Conservation (phyloP, 768 basidiomycete genomes). For the Naganishia vishniacii region DNA sequence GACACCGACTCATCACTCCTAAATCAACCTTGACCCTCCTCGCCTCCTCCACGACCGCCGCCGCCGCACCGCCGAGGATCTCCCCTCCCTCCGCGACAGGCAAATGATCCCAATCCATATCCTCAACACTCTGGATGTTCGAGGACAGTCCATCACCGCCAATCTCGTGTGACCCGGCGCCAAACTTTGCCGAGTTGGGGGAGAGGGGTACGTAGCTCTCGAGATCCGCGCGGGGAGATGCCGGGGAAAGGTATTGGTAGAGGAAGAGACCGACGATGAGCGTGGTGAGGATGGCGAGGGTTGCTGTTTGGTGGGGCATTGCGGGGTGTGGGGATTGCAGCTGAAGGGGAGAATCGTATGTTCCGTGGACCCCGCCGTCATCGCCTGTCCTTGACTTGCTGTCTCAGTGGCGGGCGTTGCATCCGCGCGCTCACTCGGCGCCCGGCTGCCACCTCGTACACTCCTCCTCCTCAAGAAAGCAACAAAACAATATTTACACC, state of each 20-base stretch:
- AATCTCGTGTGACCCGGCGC: no score
- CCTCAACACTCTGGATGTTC: slow-evolving; percentile 3
- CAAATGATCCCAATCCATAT: slow-evolving; percentile 11
- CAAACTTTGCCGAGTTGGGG: slow-evolving; percentile 16
- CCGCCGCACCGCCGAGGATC: not conserved
- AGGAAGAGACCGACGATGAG: slow-evolving; percentile 3
- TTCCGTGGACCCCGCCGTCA: no score
- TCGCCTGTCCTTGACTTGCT: no score
- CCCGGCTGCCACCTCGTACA: no score
- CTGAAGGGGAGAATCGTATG: no score
- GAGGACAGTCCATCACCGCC: not conserved
- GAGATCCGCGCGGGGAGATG: not conserved
- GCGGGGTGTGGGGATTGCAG: no score
- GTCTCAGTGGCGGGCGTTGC: no score
- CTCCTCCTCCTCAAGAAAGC: no score
- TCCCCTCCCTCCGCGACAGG: not conserved
- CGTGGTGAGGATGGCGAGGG: slow-evolving; percentile 6
- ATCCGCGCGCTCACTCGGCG: no score
- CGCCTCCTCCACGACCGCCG: not conserved
- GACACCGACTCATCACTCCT: slow-evolving; percentile 68
- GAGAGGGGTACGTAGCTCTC: slow-evolving; percentile 3
- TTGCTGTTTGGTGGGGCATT: slow-evolving; percentile 12
- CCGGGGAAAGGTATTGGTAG: not conserved
- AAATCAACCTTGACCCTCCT: slow-evolving; percentile 54
- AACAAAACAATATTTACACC: no score